Percentiles rank a stretch among this genome's conserved stretches.
Evolutionary conservation across 345 rosid species (phyloP).

Genomic region (Alliaria petiolata): DNA sequence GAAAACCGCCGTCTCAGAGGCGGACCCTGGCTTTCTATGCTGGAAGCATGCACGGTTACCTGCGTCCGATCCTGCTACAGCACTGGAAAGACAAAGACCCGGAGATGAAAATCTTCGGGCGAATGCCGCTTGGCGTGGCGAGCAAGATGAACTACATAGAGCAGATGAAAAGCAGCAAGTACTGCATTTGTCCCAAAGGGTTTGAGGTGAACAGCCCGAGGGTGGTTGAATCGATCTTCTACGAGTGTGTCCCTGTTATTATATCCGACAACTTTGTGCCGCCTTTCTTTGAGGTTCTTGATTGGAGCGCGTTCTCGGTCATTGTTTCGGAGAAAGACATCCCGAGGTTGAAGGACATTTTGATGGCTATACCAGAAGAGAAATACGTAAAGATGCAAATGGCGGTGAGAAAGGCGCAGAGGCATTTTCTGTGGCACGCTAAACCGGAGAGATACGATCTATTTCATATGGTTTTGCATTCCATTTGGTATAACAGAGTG

Average conservation of each 20-base stretch:
- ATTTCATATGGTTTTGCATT: conserved; percentile 90
- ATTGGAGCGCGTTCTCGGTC: conserved; percentile 73
- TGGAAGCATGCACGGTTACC: conserved; percentile 78
- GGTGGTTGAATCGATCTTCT: conserved; percentile 86
- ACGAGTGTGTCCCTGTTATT: conserved; percentile 87
- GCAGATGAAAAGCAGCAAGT: conserved; percentile 92
- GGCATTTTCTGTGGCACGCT: conserved; percentile 88
- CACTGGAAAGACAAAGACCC: conserved; percentile 89
- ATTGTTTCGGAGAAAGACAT: conserved; percentile 83
- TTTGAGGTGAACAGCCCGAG: conserved; percentile 92
- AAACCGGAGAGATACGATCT: conserved; percentile 80
- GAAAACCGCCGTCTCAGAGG: conserved; percentile 68
- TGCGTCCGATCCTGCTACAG: conserved; percentile 63
- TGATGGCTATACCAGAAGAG: conserved; percentile 61
- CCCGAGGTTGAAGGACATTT: conserved; percentile 57
- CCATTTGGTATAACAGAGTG: conserved; percentile 87
- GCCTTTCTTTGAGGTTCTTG: conserved; percentile 78
- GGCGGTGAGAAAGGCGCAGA: conserved; percentile 69
- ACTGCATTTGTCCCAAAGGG: conserved; percentile 89
- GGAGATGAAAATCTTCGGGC: conserved; percentile 71
- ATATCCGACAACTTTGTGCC: conserved; percentile 90
- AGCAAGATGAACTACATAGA: conserved; percentile 93
- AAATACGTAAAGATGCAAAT: conserved; percentile 66
- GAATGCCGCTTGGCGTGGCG: conserved; percentile 81
- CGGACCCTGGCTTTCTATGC: conserved; percentile 85